These are phyloP conservation scores for Miamiensis avidus DNA, from an alignment of 169 alveolate genomes.

Conservation along the genomic window DNA sequence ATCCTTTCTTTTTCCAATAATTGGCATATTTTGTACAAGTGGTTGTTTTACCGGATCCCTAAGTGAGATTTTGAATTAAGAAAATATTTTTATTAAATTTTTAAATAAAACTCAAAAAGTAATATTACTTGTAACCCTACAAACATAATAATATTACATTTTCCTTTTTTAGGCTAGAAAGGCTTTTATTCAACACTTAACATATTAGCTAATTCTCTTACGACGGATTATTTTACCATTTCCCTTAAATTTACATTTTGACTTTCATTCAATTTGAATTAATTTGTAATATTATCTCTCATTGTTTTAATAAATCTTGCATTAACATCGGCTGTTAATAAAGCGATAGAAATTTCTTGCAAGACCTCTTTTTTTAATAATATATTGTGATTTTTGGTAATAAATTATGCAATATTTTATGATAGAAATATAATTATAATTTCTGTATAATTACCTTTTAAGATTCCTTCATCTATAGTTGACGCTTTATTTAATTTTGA, in stretches of 20 bases:
- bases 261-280: slow-evolving; percentile 81
- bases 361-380: slow-evolving; percentile 66
- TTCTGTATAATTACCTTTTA: slow-evolving; percentile 48
- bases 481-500: slow-evolving; percentile 92
- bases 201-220: slow-evolving; percentile 93
- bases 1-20: slow-evolving; percentile 95
- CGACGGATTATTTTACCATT: slow-evolving; percentile 87
- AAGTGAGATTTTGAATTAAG: too few relatives aligned
- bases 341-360: slow-evolving; percentile 92
- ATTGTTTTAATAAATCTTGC: slow-evolving; percentile 89
- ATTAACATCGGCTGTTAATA: slow-evolving; percentile 94
- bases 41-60: slow-evolving; percentile 99
- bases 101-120: background rate
- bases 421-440: too few relatives aligned
- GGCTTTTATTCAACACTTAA: slow-evolving; percentile 92
- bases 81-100: too few relatives aligned
- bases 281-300: slow-evolving; percentile 86
- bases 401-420: too few relatives aligned
- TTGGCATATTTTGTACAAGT: slow-evolving; percentile 99
- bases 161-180: slow-evolving; percentile 93
- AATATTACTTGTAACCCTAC: slow-evolving; percentile 93
- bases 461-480: slow-evolving; percentile 91
- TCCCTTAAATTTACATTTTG: slow-evolving; percentile 67
- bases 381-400: too few relatives aligned
- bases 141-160: slow-evolving; percentile 95